A percentile compares a stretch with the other conserved stretches of the same genome.
phyloP scores from a whole-genome alignment of 805 yeast species.

The Scheffersomyces lignosus region DNA sequence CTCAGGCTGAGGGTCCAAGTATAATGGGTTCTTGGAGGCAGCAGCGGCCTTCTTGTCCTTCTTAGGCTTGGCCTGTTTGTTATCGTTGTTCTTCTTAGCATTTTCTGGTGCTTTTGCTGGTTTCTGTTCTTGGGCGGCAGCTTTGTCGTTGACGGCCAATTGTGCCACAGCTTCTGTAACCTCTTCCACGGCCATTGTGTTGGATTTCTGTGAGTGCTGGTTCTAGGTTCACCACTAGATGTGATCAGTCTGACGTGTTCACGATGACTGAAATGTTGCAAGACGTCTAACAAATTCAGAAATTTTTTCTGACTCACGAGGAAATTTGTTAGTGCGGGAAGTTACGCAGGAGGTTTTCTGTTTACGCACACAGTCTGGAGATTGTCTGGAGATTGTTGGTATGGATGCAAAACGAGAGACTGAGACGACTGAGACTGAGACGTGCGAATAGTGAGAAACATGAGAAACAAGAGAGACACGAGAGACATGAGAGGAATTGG shows the following conservation, averaged over 20 bases:
- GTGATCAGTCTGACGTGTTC: background rate
- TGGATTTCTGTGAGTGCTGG: no score
- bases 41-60: slow-evolving; percentile 42
- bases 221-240: background rate
- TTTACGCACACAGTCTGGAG: no score
- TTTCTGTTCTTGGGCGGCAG: slow-evolving; percentile 9
- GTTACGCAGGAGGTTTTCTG: slow-evolving; percentile 2
- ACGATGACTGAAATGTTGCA: no score
- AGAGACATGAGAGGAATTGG: no score
- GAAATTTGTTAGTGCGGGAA: background rate
- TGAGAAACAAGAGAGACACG: no score
- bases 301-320: slow-evolving; percentile 1
- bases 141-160: slow-evolving; percentile 33
- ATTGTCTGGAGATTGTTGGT: no score
- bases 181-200: slow-evolving; percentile 15
- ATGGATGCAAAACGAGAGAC: no score
- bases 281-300: no score
- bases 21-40: slow-evolving; percentile 32
- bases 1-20: slow-evolving; percentile 75
- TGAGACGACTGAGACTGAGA: no score
- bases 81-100: slow-evolving; percentile 2
- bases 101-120: slow-evolving; percentile 10
- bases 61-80: slow-evolving; percentile 13
- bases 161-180: slow-evolving; percentile 50
- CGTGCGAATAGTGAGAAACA: no score